phyloP scores from a whole-genome alignment of 768 basidiomycete species.

The Pseudohyphozyma bogoriensis region DNA sequence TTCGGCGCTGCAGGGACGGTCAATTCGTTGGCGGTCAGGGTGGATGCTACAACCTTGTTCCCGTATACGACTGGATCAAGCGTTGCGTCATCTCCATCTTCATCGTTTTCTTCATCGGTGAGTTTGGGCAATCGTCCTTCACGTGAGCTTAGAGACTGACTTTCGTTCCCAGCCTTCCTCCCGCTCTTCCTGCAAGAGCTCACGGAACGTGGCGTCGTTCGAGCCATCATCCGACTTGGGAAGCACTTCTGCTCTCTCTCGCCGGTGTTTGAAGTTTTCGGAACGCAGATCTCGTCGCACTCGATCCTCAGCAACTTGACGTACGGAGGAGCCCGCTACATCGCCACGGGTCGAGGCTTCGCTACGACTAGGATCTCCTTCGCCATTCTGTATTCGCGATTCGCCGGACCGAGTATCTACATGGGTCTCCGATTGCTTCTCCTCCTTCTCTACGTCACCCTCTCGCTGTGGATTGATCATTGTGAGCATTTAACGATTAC shows the following conservation, averaged over 20 bases:
- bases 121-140: conserved; percentile 41
- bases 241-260: conserved; percentile 93
- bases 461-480: conserved; percentile 58
- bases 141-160: conserved; percentile 76
- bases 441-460: conserved; percentile 84
- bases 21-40: conserved; percentile 64
- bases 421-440: conserved; percentile 87
- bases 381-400: conserved; percentile 90
- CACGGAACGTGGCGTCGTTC: conserved; percentile 85
- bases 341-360: conserved; percentile 97
- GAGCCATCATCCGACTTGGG: conserved; percentile 78
- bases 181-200: conserved; percentile 53
- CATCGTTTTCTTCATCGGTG: conserved; percentile 78
- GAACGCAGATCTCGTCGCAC: conserved; percentile 95
- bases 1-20: conserved; percentile 46
- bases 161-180: conserved; percentile 39
- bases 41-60: conserved; percentile 89
- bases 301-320: conserved; percentile 95
- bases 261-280: conserved; percentile 93
- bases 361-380: conserved; percentile 92
- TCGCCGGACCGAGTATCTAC: conserved; percentile 97
- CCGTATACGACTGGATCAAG: conserved; percentile 90
- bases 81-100: conserved; percentile 96
- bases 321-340: conserved; percentile 96
- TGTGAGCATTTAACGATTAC: conserved; percentile 11